Conservation (phyloP, 345 rosid species). For the Salix purpurea region DNA sequence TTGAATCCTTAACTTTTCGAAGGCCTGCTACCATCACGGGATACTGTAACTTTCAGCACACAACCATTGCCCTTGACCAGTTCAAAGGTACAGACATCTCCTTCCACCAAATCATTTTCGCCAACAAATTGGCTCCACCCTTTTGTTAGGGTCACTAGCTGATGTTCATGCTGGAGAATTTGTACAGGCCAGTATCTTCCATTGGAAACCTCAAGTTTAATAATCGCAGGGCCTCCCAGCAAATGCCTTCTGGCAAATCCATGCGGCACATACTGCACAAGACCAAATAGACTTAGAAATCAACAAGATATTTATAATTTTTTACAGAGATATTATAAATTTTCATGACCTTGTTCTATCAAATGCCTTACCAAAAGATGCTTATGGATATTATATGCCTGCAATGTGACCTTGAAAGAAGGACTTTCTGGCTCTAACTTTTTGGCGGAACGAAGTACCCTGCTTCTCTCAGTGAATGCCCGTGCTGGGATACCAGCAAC, state of each 20-base stretch:
- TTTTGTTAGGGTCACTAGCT: neutral
- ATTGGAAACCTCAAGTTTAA: conserved; percentile 24
- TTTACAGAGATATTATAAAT: no score
- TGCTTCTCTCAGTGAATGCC: conserved; percentile 25
- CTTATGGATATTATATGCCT: conserved; percentile 16
- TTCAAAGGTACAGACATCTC: conserved; percentile 23
- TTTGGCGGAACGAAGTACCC: conserved; percentile 31
- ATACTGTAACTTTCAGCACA: conserved; percentile 2
- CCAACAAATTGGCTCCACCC: conserved; percentile 20
- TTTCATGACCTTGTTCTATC: neutral
- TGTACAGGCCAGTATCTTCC: conserved; percentile 14
- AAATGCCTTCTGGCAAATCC: conserved; percentile 13
- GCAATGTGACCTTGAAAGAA: conserved; percentile 19
- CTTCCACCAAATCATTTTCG: conserved; percentile 5
- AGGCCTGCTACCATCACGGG: neutral
- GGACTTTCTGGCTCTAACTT: conserved; percentile 36
- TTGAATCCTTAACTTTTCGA: no score
- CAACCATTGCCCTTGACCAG: neutral
- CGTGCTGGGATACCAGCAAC: conserved; percentile 6
- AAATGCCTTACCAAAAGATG: conserved; percentile 16
- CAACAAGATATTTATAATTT: neutral
- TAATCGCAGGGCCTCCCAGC: neutral
- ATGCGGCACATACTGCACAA: conserved; percentile 22
- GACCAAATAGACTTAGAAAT: neutral
- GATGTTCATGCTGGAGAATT: neutral